Percentiles rank a stretch among this genome's conserved stretches.
Evolutionary conservation across 2,329 filamentous ascomycete genomes (phyloP).

Genomic region (Annulohypoxylon truncatum): DNA sequence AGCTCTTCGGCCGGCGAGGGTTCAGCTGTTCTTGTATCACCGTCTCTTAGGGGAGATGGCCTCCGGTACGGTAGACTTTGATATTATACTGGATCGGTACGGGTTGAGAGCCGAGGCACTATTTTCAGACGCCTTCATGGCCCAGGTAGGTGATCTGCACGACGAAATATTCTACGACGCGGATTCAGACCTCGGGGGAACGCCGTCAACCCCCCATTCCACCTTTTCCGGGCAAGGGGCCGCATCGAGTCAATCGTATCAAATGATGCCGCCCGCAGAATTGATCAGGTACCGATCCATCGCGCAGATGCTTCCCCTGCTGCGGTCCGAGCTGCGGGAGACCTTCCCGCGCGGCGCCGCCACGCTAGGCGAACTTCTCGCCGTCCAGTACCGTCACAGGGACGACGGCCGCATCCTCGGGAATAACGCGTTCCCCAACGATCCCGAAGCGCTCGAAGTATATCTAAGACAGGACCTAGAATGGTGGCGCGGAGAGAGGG

Average conservation of each 20-base stretch:
- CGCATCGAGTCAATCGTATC: constrained; percentile 24
- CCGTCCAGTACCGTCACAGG: constrained; percentile 66
- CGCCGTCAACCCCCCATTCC: constrained; percentile 48
- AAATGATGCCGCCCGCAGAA: constrained; percentile 48
- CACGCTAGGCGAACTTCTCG: constrained; percentile 63
- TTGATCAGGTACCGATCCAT: constrained; percentile 62
- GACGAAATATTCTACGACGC: constrained; percentile 71
- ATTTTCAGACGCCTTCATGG: constrained; percentile 85
- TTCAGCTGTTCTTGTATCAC: constrained; percentile 93
- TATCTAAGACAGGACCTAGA: constrained; percentile 78
- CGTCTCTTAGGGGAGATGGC: constrained; percentile 83
- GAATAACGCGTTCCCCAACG: constrained; percentile 73
- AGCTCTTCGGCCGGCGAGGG: constrained; percentile 78
- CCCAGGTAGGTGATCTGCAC: constrained; percentile 76
- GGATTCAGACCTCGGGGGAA: constrained; percentile 41
- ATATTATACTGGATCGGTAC: constrained; percentile 77
- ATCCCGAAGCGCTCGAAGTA: constrained; percentile 68
- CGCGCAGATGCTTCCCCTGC: constrained; percentile 59
- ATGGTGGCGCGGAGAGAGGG: constrained; percentile 88
- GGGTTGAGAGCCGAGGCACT: constrained; percentile 70
- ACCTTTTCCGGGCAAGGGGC: constrained; percentile 47
- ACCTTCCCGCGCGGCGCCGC: constrained; percentile 65
- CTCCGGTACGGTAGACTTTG: constrained; percentile 75
- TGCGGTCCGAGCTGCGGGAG: constrained; percentile 59
- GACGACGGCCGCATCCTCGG: constrained; percentile 65